Base-by-base conservation (phyloP, 352 stramenopile species). In the Nothophytophthora sp. region DNA sequence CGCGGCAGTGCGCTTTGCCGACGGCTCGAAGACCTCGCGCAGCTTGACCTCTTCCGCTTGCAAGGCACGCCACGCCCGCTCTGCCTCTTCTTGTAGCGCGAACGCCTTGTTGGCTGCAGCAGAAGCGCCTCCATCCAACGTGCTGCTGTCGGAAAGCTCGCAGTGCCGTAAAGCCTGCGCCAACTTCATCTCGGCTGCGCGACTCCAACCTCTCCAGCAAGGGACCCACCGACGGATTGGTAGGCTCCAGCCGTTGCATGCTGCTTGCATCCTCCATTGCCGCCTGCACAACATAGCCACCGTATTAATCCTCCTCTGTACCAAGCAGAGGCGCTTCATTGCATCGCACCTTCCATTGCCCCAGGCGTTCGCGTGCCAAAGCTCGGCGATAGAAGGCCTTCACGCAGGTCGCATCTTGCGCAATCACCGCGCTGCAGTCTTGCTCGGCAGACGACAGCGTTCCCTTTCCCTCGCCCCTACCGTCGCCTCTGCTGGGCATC, bases 381-480 rank as follows among this genome's bases (percentile, higher is more conserved):
- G 89, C 89, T 24, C 90, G 72, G 7, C 95, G 71, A 52, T 97
- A 98, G 5, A 92, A 67, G 0, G 90, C 92, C 65, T 98, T 98
- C 25, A 97, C 72, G 55, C 91, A 90, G 4, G 38, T 50, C 0
- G 56, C n/a, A 13, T 97, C 77, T 22, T 79, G 68, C 6, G 40
- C 15, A 5, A 98, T 57, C 12, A 82, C 89, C 3, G 59, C 55
- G 4, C 63, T 71, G 16, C 92, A 96, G 16, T 98, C 86, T 27
- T 86, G 50, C 24, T 90, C 82, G 8, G 76, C 79, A 8, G 66
- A 55, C 12, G 5, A 15, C 1, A 84, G 32, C 0, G 48, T n/a
- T n/a, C n/a, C n/a, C n/a, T n/a, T n/a, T n/a, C n/a, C n/a, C n/a
- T n/a, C 23, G 11, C 30, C 28, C 11, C 39, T 33, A 32, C 15